Conservation (phyloP, 768 basidiomycete genomes). For the Termitomyces sp. region DNA sequence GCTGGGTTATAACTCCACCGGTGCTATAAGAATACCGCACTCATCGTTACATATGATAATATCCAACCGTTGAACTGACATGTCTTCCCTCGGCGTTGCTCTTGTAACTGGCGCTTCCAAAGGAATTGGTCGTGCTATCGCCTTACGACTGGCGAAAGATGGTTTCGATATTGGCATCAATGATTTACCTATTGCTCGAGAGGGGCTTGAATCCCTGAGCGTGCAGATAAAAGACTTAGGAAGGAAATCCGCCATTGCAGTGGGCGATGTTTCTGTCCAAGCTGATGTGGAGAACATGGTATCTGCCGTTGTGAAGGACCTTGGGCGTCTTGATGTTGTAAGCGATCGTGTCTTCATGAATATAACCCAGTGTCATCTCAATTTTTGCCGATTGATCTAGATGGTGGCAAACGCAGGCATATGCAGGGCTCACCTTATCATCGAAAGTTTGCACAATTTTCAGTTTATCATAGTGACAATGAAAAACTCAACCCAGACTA, state of each 20-base stretch:
- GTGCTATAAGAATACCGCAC: too few species aligned
- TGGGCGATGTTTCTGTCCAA: constrained; percentile 26
- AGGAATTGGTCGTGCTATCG: constrained; percentile 29
- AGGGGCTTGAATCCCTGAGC: constrained; percentile 17
- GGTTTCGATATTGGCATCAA: constrained; percentile 29
- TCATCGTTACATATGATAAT: too few species aligned
- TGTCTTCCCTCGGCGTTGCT: constrained; percentile 21
- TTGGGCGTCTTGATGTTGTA: constrained; percentile 28
- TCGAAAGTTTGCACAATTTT: not conserved
- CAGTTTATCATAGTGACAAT: not conserved
- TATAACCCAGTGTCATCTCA: too few species aligned
- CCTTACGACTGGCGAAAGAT: constrained; percentile 27
- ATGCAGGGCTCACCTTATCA: not conserved
- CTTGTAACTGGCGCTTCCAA: constrained; percentile 27
- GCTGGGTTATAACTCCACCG: too few species aligned
- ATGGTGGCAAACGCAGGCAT: constrained; percentile 34
- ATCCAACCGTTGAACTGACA: too few species aligned
- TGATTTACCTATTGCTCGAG: constrained; percentile 17
- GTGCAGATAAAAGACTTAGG: constrained; percentile 22
- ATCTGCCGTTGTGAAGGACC: constrained; percentile 17
- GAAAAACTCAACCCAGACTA: not conserved
- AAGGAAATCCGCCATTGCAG: constrained; percentile 14
- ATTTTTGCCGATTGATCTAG: constrained; percentile 12
- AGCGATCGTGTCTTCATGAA: constrained; percentile 1
- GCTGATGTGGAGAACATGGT: constrained; percentile 25